Evolutionary conservation across 1,284 basidiomycete species (phyloP), one percentile per base, ranked within the genome.

Genomic region (Fomitiporia mediterranea): DNA sequence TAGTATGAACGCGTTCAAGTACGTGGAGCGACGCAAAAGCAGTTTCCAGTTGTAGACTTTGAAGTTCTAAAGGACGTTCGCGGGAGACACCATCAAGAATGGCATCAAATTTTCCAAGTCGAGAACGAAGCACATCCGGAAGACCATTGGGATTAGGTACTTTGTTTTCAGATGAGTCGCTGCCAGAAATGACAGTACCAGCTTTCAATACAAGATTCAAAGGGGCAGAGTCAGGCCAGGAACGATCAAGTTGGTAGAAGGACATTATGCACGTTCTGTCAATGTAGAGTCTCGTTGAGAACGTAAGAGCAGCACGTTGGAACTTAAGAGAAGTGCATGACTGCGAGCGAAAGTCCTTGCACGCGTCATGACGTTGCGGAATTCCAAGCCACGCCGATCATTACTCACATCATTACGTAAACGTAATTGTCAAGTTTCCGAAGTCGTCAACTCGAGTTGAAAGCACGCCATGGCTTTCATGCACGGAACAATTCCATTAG

Each of bases 1-100:
- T 65, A 6, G 61, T 56, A 58, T 89, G 84, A 13, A 83, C 70
- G n/a, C 70, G 68, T 58, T 76, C 71, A 5, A 89, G 61, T 11
- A 82, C 71, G 28, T 66, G 66, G 15, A 89, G 68, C 0, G 86
- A 78, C 64, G 81, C 79, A 35, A 68, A 69, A 7, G 84, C 84
- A 0, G 84, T 84, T 57, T 73, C 66, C 8, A 79, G 66, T 60
- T 86, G 40, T 8, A 56, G 40, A 25, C 21, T 32, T 9, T 19
- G 34, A 7, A 52, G 43, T 30, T 60, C 55, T n/a, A 49, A 19
- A 23, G 27, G 13, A 17, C 51, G 38, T 4, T 27, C 19, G 11
- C 51, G 50, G 3, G 44, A n/a, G 8, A 40, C 27, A 32, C 40
- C 46, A 28, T 58, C 47, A 17, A 59, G 21, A 7, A 55, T 9